phyloP scores from a whole-genome alignment of 1,284 basidiomycete species.

The Austroboletus olivaceoglutinosus region DNA sequence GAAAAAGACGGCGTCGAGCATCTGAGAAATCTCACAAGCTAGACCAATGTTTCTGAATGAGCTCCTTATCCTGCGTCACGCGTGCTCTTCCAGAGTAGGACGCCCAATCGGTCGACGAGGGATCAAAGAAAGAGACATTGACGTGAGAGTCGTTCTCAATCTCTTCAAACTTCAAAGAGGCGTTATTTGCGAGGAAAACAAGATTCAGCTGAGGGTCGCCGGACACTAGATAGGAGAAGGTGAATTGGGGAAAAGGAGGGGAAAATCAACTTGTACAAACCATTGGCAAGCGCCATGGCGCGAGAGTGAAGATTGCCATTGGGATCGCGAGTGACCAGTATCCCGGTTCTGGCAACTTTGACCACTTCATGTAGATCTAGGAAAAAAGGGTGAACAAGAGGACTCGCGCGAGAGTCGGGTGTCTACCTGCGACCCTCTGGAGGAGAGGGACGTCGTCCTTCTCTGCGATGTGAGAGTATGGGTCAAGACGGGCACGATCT shows the following conservation, averaged over 20 bases:
- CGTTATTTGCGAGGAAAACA: slow-evolving; percentile 77
- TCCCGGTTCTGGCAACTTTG: slow-evolving; percentile 62
- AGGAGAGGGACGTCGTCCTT: slow-evolving; percentile 52
- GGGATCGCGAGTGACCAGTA: slow-evolving; percentile 79
- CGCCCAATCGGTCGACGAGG: slow-evolving; percentile 77
- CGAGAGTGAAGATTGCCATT: slow-evolving; percentile 74
- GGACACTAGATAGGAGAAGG: slow-evolving; percentile 37
- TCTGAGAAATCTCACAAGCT: slow-evolving; percentile 43
- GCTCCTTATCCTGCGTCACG: slow-evolving; percentile 59
- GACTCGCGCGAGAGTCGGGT: neutral
- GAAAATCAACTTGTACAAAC: slow-evolving; percentile 40
- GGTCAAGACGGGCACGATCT: slow-evolving; percentile 52
- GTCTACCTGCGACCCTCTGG: slow-evolving; percentile 68
- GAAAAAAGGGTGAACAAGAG: neutral
- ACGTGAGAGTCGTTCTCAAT: slow-evolving; percentile 73
- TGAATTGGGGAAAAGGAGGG: neutral
- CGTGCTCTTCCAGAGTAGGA: slow-evolving; percentile 78
- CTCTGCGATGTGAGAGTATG: slow-evolving; percentile 61
- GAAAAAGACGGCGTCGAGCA: neutral
- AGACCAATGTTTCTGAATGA: slow-evolving; percentile 73
- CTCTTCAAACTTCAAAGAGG: slow-evolving; percentile 75
- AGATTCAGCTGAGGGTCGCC: slow-evolving; percentile 51
- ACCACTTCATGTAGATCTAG: slow-evolving; percentile 62
- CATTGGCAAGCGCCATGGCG: slow-evolving; percentile 74
- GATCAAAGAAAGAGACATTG: slow-evolving; percentile 79